Evolutionary conservation across 1,284 basidiomycete genomes (phyloP).

Genomic region (Wolfiporia cocos): DNA sequence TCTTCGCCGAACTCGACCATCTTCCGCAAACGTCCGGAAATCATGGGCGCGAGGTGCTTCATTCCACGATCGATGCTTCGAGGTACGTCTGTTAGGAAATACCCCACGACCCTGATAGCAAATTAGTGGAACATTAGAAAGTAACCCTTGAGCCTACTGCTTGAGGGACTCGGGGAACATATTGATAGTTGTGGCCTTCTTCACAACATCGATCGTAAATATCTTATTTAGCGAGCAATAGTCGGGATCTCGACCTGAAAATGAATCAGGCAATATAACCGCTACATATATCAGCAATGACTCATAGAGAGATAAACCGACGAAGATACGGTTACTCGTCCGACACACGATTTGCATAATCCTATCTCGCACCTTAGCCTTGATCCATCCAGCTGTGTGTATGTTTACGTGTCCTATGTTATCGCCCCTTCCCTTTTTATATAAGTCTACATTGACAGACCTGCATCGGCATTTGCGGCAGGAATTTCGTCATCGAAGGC

Average conservation of each 20-base stretch:
- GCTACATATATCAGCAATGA: too few species aligned
- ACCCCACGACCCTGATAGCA: conserved; percentile 8
- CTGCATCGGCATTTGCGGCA: conserved; percentile 8
- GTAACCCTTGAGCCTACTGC: too few species aligned
- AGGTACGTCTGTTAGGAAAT: conserved; percentile 4
- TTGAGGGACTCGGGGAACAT: conserved; percentile 33
- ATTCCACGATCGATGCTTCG: neutral
- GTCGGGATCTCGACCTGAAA: conserved; percentile 31
- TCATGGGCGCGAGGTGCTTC: conserved; percentile 6
- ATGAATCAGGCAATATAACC: neutral
- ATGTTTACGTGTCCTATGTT: neutral
- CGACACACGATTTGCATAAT: conserved; percentile 30
- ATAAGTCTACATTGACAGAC: neutral
- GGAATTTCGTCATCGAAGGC: conserved; percentile 9
- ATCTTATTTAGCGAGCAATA: conserved; percentile 30
- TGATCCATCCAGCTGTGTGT: conserved; percentile 13
- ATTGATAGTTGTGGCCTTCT: conserved; percentile 20
- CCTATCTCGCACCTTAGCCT: conserved; percentile 20
- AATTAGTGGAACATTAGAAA: too few species aligned
- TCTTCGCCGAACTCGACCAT: conserved; percentile 27
- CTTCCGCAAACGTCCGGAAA: conserved; percentile 29
- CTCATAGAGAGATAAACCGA: conserved; percentile 36
- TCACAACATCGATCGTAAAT: conserved; percentile 26
- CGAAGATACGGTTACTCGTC: conserved; percentile 36
- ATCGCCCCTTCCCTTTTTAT: neutral